A percentile compares a stretch with the other conserved stretches of the same genome.
Evolutionary conservation across 2,329 filamentous ascomycete genomes (phyloP).

Genomic region (Davidsoniella australis): DNA sequence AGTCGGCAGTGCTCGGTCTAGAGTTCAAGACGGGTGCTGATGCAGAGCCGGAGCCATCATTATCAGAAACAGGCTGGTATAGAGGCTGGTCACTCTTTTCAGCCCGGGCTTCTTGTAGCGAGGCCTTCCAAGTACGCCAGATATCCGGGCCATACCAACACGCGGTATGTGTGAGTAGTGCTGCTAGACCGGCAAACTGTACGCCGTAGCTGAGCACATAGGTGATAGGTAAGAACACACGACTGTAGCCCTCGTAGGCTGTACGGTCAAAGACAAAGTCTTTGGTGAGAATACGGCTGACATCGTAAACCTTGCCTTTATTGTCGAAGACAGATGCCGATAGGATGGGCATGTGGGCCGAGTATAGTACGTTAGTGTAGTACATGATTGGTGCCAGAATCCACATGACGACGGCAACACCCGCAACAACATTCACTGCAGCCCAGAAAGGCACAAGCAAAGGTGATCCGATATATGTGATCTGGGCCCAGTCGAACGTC

Average conservation of each 20-base stretch:
- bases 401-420: constrained; percentile 72
- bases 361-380: constrained; percentile 64
- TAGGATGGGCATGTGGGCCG: constrained; percentile 72
- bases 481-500: constrained; percentile 84
- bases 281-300: constrained; percentile 58
- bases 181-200: constrained; percentile 68
- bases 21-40: background rate
- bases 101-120: constrained; percentile 41
- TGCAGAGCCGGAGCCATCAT: constrained; percentile 13
- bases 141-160: constrained; percentile 80
- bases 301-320: constrained; percentile 61
- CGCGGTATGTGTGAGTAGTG: constrained; percentile 61
- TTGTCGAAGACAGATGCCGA: constrained; percentile 79
- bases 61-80: constrained; percentile 36
- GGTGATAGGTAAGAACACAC: constrained; percentile 71
- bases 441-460: constrained; percentile 76
- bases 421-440: constrained; percentile 67
- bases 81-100: constrained; percentile 26
- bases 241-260: constrained; percentile 66
- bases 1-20: constrained; percentile 8
- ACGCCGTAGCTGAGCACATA: constrained; percentile 77
- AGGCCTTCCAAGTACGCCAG: constrained; percentile 56
- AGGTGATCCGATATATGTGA: constrained; percentile 74
- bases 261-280: constrained; percentile 64
- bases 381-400: constrained; percentile 64